phyloP scores from a whole-genome alignment of 768 basidiomycete genomes.

The Podaxis carcinomalis region DNA sequence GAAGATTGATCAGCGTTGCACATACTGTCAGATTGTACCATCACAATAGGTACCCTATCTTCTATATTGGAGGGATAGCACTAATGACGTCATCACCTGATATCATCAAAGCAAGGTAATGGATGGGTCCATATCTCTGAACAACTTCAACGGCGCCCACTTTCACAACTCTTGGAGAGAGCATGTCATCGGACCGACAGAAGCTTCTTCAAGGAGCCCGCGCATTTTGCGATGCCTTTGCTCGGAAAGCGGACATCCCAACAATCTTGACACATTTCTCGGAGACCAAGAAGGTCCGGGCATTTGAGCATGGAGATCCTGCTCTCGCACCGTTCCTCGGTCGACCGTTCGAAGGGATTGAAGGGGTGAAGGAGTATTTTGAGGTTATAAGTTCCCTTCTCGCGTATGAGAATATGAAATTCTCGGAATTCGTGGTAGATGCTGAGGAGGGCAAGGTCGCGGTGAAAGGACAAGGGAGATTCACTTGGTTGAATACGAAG shows the following conservation, averaged over 20 bases:
- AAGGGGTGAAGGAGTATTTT: slow-evolving; percentile 47
- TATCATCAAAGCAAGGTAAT: not conserved
- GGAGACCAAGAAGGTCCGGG: slow-evolving; percentile 34
- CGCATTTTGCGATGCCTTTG: slow-evolving; percentile 50
- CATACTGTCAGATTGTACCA: not conserved
- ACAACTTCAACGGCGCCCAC: not conserved
- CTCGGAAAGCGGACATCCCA: slow-evolving; percentile 36
- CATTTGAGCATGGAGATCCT: slow-evolving; percentile 51
- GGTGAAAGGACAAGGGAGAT: slow-evolving; percentile 48
- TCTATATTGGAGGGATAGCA: not conserved
- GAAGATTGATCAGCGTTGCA: no score
- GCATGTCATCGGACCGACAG: slow-evolving; percentile 23
- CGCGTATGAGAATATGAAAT: slow-evolving; percentile 47
- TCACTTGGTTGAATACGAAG: slow-evolving; percentile 50
- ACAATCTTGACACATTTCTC: slow-evolving; percentile 50
- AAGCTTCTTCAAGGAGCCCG: slow-evolving; percentile 40
- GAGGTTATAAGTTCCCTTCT: slow-evolving; percentile 39
- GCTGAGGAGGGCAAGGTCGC: slow-evolving; percentile 44
- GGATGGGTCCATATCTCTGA: not conserved
- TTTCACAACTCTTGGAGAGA: not conserved
- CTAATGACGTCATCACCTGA: not conserved
- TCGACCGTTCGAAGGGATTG: slow-evolving; percentile 37
- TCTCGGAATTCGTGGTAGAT: slow-evolving; percentile 55
- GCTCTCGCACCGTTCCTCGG: slow-evolving; percentile 60
- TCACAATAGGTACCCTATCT: not conserved